Conservation (phyloP, 169 alveolate species). For the Cryptosporidium viatorum region DNA sequence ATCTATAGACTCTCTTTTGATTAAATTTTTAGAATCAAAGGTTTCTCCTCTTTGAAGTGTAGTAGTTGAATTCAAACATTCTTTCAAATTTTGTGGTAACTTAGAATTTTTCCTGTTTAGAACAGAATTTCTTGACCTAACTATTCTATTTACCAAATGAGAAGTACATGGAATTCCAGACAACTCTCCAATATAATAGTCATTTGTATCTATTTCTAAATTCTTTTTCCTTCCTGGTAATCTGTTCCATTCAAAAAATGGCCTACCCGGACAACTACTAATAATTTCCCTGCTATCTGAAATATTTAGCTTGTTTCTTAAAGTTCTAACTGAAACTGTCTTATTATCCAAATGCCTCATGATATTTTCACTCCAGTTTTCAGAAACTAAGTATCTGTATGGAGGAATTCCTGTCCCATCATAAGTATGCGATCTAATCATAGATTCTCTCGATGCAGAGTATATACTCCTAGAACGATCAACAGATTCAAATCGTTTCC, state of each 20-base stretch:
- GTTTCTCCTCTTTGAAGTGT: slow-evolving; percentile 54
- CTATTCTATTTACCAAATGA: slow-evolving; percentile 59
- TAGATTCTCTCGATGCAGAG: slow-evolving; percentile 3
- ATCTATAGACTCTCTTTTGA: neutral
- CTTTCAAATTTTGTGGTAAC: neutral
- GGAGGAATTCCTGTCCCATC: slow-evolving; percentile 74
- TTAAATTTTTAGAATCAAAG: neutral
- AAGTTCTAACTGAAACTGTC: slow-evolving; percentile 10
- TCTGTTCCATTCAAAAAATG: slow-evolving; percentile 52
- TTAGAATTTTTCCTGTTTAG: neutral
- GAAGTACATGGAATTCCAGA: slow-evolving; percentile 75
- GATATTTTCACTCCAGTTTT: slow-evolving; percentile 68
- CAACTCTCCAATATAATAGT: slow-evolving; percentile 64
- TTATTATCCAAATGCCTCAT: slow-evolving; percentile 41
- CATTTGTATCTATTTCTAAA: slow-evolving; percentile 51
- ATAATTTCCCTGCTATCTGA: neutral
- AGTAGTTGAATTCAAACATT: neutral
- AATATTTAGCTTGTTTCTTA: slow-evolving; percentile 9
- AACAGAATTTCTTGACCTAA: slow-evolving; percentile 46
- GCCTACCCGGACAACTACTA: slow-evolving; percentile 33
- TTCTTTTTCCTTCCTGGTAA: slow-evolving; percentile 3
- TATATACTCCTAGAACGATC: slow-evolving; percentile 49
- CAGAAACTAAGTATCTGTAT: slow-evolving; percentile 56
- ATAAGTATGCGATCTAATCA: slow-evolving; percentile 45
- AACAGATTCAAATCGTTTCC: slow-evolving; percentile 29